Conservation (phyloP, 352 stramenopile species). For the Peronosclerospora sorghi region DNA sequence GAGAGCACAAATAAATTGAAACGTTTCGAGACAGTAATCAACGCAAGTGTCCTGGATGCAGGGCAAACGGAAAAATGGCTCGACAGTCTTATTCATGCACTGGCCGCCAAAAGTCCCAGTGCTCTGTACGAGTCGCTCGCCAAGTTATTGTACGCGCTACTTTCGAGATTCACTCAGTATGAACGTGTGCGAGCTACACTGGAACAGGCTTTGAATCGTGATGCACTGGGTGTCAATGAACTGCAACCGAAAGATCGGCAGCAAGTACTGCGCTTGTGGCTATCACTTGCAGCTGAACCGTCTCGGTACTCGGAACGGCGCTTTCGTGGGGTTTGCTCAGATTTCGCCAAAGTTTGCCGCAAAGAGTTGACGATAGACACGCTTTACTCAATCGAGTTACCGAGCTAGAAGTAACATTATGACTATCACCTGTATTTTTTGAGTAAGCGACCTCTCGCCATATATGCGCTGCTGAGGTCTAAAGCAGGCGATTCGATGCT, state of each 20-base stretch:
- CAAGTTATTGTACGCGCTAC: conserved; percentile 41
- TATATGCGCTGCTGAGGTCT: no score
- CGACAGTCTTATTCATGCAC: conserved; percentile 30
- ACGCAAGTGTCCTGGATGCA: conserved; percentile 29
- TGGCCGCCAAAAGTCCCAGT: conserved; percentile 44
- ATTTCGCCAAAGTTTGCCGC: conserved; percentile 69
- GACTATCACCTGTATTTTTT: no score
- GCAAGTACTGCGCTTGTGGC: conserved; percentile 45
- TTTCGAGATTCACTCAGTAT: conserved; percentile 30
- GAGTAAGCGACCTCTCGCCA: no score
- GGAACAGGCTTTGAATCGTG: conserved; percentile 22
- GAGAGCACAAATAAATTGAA: conserved; percentile 39
- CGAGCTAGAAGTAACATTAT: conserved; percentile 8
- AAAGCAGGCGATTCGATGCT: no score
- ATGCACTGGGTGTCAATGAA: conserved; percentile 27
- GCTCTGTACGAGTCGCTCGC: conserved; percentile 44
- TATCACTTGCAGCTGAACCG: conserved; percentile 37
- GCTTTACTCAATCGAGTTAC: conserved; percentile 40
- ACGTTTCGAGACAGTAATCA: conserved; percentile 32
- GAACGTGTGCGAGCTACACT: conserved; percentile 23
- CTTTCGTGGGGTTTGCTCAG: conserved; percentile 45
- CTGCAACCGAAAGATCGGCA: conserved; percentile 34
- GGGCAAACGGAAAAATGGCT: conserved; percentile 40
- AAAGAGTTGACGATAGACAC: conserved; percentile 50
- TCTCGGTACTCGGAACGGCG: conserved; percentile 42